Conservation (phyloP, 2,329 filamentous ascomycete genomes). For the Diaporthe batatas region DNA sequence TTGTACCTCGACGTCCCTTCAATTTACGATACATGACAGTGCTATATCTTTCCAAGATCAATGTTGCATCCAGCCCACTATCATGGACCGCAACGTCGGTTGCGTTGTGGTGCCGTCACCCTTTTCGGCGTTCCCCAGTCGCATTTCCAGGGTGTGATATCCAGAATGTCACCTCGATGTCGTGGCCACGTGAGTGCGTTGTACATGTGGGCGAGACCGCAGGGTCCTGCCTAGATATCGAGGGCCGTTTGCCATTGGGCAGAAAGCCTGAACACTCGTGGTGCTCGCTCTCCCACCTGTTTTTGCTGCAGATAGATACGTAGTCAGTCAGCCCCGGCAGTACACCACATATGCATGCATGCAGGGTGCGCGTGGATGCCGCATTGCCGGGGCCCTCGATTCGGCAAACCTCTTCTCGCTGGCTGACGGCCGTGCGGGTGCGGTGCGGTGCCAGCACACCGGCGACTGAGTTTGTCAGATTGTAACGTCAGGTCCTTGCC, state of each 20-base stretch:
- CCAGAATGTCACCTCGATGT: not conserved
- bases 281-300: too few species aligned
- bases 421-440: not conserved
- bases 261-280: not conserved
- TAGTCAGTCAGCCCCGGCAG: conserved; percentile 9
- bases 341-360: conserved; percentile 14
- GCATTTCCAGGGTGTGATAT: not conserved
- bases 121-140: conserved; percentile 3
- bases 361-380: conserved; percentile 13
- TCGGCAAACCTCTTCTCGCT: conserved; percentile 11
- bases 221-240: conserved; percentile 15
- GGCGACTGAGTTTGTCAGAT: conserved; percentile 19
- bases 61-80: conserved; percentile 24
- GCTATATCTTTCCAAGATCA: not conserved
- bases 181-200: conserved; percentile 17
- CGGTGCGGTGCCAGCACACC: conserved; percentile 13
- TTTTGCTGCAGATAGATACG: conserved; percentile 15
- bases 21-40: not conserved
- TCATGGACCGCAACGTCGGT: conserved; percentile 16
- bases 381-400: conserved; percentile 23
- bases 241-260: not conserved
- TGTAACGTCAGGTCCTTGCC: not conserved
- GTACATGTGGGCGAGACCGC: conserved; percentile 27
- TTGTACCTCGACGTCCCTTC: not conserved
- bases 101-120: not conserved